Evolutionary conservation across 2,329 filamentous ascomycete genomes (phyloP), one percentile per base, ranked within the genome.

Genomic region (Trichophyton equinum): DNA sequence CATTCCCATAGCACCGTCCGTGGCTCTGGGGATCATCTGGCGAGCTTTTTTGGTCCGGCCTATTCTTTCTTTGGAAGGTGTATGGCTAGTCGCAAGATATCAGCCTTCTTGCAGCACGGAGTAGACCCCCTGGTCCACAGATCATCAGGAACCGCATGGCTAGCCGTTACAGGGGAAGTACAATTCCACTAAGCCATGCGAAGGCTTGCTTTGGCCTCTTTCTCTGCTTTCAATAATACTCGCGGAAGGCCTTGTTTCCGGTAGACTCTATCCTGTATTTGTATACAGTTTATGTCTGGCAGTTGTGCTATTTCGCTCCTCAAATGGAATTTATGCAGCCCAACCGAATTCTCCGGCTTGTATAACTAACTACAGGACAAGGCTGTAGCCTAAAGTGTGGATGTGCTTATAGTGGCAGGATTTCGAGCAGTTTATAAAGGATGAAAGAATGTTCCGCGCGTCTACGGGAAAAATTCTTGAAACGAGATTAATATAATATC

Each of bases 61-160:
- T 53, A n/a, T 30, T 53, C 22, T 25, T 53, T 53, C 49, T 53
- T 53, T 33, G 49, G 49, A 53, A 53, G 49, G 49, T 53, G 49
- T 30, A 13, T 53, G 49, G 5, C 46, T 53, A 13, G 22, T 53
- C 22, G 49, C 49, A 53, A 36, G 11, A 53, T 53, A 27, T 27
- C 46, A 49, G 20, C 46, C 46, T 49, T 27, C 27, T 27, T 27
- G 27, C 27, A 27, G n/a, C 3, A 18, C 20, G 22, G 22, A 13
- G 49, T 11, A 33, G 11, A 15, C 20, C 20, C 49, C 49, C 49
- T 53, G 49, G 27, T 7, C 22, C 49, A 53, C 22, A 27, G 49
- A 53, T 30, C 49, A 27, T 53, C 49, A 53, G 49, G 49, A 53
- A 53, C 49, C 22, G 18, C 44, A 47, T 47, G 44, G 44, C 44